phyloP scores from a whole-genome alignment of 495 filamentous ascomycete species.

The Aspergillus ostianus region DNA sequence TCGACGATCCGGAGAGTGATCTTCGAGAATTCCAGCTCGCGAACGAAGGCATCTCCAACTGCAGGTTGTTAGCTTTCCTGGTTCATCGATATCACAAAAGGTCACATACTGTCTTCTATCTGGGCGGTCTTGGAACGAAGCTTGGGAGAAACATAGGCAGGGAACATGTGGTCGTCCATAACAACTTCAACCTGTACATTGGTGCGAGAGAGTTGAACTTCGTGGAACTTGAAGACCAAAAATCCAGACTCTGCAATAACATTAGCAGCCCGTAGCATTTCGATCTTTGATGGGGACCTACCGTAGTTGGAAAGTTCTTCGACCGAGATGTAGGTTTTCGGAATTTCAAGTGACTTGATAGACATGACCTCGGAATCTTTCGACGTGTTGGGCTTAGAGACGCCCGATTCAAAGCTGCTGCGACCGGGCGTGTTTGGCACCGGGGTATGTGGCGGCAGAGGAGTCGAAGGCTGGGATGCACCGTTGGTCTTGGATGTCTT shows the following conservation, averaged over 20 bases:
- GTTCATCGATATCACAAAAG: not conserved
- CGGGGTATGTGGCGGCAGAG: not conserved
- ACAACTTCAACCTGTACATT: slow-evolving; percentile 81
- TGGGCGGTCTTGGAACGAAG: slow-evolving; percentile 61
- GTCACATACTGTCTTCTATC: slow-evolving; percentile 69
- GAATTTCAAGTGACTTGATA: slow-evolving; percentile 48
- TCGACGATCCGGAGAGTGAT: slow-evolving; percentile 83
- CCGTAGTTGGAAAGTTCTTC: slow-evolving; percentile 79
- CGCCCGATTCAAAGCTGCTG: slow-evolving; percentile 38
- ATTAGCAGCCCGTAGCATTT: slow-evolving; percentile 14
- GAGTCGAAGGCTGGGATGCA: not conserved
- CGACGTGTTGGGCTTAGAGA: slow-evolving; percentile 24
- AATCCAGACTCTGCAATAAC: slow-evolving; percentile 72
- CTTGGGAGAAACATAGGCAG: slow-evolving; percentile 77
- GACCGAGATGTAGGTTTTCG: slow-evolving; percentile 73
- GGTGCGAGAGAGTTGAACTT: slow-evolving; percentile 73
- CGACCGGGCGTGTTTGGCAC: slow-evolving; percentile 15
- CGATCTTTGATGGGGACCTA: slow-evolving; percentile 23
- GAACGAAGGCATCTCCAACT: slow-evolving; percentile 92
- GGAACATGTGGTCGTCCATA: slow-evolving; percentile 93
- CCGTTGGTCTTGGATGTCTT: slow-evolving; percentile 31
- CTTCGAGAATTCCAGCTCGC: slow-evolving; percentile 92
- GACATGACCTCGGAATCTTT: slow-evolving; percentile 40
- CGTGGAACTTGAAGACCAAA: slow-evolving; percentile 90
- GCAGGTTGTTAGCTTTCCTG: slow-evolving; percentile 8